Evolutionary conservation across 148 eudicot species (phyloP).

Genomic region (Selenicereus undatus): DNA sequence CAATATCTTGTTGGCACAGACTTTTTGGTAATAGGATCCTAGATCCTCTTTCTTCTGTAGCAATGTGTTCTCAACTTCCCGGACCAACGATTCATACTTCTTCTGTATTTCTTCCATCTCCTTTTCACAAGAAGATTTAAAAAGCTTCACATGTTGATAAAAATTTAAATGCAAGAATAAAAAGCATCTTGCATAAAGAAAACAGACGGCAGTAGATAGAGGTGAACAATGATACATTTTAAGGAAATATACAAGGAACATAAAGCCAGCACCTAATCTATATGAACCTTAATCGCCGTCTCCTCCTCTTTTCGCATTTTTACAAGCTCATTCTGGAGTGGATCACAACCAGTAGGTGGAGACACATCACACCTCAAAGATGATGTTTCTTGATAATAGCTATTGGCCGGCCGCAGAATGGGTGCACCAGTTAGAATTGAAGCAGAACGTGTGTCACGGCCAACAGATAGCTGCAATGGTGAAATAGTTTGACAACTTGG

Average conservation of each 20-base stretch:
- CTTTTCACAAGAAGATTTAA: constrained; percentile 37
- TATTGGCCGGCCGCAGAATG: constrained; percentile 8
- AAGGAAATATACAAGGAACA: constrained; percentile 3
- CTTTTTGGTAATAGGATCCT: constrained; percentile 26
- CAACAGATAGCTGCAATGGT: constrained; percentile 6
- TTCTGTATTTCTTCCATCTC: constrained; percentile 42
- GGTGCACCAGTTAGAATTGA: not conserved
- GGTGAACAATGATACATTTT: not conserved
- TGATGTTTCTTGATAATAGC: constrained; percentile 12
- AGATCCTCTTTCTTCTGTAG: constrained; percentile 32
- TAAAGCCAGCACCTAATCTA: constrained; percentile 37
- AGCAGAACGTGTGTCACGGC: constrained; percentile 9
- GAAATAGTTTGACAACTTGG: not conserved
- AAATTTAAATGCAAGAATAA: not conserved
- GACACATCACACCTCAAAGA: constrained; percentile 16
- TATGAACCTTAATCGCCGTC: constrained; percentile 29
- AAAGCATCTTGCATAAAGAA: not conserved
- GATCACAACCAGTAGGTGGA: constrained; percentile 17
- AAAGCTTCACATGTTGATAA: constrained; percentile 33
- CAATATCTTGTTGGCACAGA: constrained; percentile 32
- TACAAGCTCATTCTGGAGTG: constrained; percentile 37
- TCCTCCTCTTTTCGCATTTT: constrained; percentile 29
- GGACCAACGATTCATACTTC: constrained; percentile 40
- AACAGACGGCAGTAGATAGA: not conserved
- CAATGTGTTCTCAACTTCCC: constrained; percentile 33